Conservation (phyloP, 2,329 filamentous ascomycete species). For the Alternaria sp. region DNA sequence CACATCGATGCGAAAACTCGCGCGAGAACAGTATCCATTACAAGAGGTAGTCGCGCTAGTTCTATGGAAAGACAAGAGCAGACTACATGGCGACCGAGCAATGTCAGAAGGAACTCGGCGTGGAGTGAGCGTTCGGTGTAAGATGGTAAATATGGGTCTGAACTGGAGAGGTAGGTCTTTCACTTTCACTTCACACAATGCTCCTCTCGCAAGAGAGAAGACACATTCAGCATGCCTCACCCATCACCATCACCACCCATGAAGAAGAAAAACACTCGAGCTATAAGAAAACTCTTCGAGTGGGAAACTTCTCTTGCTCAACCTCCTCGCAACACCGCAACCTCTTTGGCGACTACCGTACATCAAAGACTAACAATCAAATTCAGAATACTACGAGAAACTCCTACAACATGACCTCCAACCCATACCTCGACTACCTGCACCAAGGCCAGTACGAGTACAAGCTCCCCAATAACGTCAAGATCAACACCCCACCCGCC, state of each 20-base stretch:
- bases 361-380: slow-evolving; percentile 4
- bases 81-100: neutral
- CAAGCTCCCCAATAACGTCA: neutral
- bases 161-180: slow-evolving; percentile 1
- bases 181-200: neutral
- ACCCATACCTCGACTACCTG: neutral
- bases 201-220: neutral
- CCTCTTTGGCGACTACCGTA: neutral
- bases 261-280: neutral
- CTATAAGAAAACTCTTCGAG: neutral
- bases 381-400: neutral
- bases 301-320: neutral
- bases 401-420: slow-evolving; percentile 2
- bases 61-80: slow-evolving; percentile 6
- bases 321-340: neutral
- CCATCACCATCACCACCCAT: slow-evolving; percentile 3
- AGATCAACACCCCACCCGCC: slow-evolving; percentile 1
- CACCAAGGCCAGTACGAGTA: neutral
- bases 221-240: neutral
- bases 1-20: slow-evolving; percentile 18
- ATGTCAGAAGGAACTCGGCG: slow-evolving; percentile 6
- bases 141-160: neutral
- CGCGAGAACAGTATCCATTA: slow-evolving; percentile 15
- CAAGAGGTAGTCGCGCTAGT: neutral
- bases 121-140: slow-evolving; percentile 1